Evolutionary conservation across 129 eudicot genomes (phyloP).

Genomic region (Tagetes patula): DNA sequence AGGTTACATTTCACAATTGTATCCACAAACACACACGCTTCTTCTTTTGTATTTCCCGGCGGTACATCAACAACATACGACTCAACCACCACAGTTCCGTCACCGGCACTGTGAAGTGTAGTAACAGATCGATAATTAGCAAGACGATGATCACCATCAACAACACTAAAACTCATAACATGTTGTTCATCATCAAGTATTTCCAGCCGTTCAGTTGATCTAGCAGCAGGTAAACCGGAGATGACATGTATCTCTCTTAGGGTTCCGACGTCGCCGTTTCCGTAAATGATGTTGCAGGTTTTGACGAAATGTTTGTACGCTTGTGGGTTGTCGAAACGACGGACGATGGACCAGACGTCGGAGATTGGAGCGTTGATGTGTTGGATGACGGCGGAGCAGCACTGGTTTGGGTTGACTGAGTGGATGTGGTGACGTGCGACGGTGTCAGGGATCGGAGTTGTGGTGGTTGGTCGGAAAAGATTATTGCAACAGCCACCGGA

Average conservation of each 20-base stretch:
- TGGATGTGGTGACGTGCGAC: constrained; percentile 61
- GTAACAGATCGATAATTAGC: constrained; percentile 78
- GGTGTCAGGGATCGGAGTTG: constrained; percentile 52
- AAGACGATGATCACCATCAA: constrained; percentile 85
- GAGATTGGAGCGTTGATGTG: constrained; percentile 65
- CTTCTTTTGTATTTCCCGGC: constrained; percentile 74
- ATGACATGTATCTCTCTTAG: constrained; percentile 71
- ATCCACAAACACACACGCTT: constrained; percentile 75
- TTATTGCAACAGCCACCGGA: constrained; percentile 21
- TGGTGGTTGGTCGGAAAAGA: constrained; percentile 20
- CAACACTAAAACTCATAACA: constrained; percentile 79
- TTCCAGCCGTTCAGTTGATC: constrained; percentile 70
- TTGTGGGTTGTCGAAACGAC: constrained; percentile 93
- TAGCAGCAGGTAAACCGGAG: constrained; percentile 85
- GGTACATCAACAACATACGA: constrained; percentile 84
- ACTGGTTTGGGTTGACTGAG: constrained; percentile 63
- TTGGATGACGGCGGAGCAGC: constrained; percentile 78
- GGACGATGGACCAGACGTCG: constrained; percentile 77
- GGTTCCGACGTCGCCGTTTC: constrained; percentile 73
- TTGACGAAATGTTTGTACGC: constrained; percentile 87
- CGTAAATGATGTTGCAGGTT: constrained; percentile 75
- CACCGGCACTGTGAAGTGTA: constrained; percentile 54
- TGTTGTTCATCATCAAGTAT: constrained; percentile 77
- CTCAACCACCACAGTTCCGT: constrained; percentile 71
- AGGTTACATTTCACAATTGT: constrained; percentile 81